Percentiles rank a stretch among this genome's conserved stretches.
phyloP scores from a whole-genome alignment of 2,329 filamentous ascomycete species.

The Trichoderma atroviride region DNA sequence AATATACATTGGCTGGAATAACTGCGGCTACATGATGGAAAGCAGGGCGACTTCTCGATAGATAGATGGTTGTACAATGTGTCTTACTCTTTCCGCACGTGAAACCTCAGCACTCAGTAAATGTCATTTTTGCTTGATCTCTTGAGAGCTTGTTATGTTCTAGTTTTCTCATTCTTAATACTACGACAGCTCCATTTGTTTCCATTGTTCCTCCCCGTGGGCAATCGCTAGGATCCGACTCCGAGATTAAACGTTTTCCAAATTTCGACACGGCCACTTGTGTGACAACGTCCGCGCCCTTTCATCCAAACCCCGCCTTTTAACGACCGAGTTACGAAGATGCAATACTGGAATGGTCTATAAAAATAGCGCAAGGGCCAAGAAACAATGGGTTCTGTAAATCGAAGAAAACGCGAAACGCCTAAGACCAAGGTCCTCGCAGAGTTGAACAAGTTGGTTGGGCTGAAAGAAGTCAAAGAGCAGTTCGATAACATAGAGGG shows the following conservation, averaged over 20 bases:
- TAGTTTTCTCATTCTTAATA: no score
- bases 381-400: background rate
- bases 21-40: background rate
- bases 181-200: background rate
- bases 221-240: background rate
- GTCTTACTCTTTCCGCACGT: background rate
- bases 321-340: background rate
- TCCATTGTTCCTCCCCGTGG: no score
- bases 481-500: background rate
- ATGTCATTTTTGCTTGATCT: background rate
- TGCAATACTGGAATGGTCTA: background rate
- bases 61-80: background rate
- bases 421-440: background rate
- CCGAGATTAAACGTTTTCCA: background rate
- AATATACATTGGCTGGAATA: background rate
- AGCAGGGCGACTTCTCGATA: background rate
- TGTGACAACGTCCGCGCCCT: background rate
- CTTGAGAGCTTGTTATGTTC: background rate
- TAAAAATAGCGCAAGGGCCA: background rate
- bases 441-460: background rate
- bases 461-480: background rate
- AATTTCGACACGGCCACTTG: background rate
- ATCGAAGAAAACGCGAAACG: background rate
- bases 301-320: background rate
- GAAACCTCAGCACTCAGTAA: background rate